Percentiles rank a stretch among this genome's conserved stretches.
These are phyloP conservation scores for Globisporangium emineosum DNA, from an alignment of 352 stramenopile species.

Conservation along the genomic window DNA sequence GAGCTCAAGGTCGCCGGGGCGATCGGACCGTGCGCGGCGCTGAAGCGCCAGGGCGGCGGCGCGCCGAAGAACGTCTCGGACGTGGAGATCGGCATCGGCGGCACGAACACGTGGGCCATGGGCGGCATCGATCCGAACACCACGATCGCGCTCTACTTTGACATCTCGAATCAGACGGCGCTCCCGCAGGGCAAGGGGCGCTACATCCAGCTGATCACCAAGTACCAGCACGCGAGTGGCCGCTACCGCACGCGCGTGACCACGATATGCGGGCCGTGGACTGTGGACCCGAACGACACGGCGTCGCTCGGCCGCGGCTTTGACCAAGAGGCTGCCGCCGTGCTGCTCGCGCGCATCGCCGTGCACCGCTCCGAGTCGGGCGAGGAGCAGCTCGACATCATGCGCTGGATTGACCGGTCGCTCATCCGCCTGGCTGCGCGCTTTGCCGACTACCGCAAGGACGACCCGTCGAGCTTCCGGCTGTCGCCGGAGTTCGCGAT, in stretches of 20 bases:
- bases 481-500: slow-evolving; percentile 97
- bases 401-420: slow-evolving; percentile 93
- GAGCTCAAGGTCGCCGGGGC: slow-evolving; percentile 99
- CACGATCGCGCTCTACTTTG: slow-evolving; percentile 99
- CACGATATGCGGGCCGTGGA: slow-evolving; percentile 96
- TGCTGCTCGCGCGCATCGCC: slow-evolving; percentile 92
- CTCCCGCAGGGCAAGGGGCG: slow-evolving; percentile 87
- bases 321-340: slow-evolving; percentile 98
- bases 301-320: slow-evolving; percentile 93
- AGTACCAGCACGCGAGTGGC: slow-evolving; percentile 97
- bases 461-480: slow-evolving; percentile 96
- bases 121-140: slow-evolving; percentile 96
- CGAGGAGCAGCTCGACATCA: slow-evolving; percentile 87
- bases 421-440: slow-evolving; percentile 98
- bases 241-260: slow-evolving; percentile 95
- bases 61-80: slow-evolving; percentile 93
- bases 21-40: slow-evolving; percentile 95
- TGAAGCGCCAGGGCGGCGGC: slow-evolving; percentile 92
- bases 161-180: slow-evolving; percentile 90
- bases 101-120: slow-evolving; percentile 94
- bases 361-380: slow-evolving; percentile 84
- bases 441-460: slow-evolving; percentile 98
- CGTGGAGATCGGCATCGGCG: slow-evolving; percentile 93
- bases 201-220: slow-evolving; percentile 98
- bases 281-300: slow-evolving; percentile 90